Conservation (phyloP, 805 yeast genomes). For the Osmozyma mogii region DNA sequence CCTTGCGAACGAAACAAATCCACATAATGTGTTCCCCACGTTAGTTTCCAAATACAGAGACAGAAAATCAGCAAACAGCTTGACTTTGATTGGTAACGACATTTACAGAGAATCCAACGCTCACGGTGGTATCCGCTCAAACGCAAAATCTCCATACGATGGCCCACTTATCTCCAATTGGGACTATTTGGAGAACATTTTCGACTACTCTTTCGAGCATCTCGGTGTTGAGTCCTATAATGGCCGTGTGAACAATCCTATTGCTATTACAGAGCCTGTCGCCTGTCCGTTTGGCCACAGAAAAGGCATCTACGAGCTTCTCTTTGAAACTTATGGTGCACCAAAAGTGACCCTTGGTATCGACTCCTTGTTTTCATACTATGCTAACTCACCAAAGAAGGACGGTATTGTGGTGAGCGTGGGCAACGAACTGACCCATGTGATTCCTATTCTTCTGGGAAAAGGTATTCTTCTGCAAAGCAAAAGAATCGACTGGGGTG, state of each 20-base stretch:
- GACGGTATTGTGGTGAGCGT: conserved; percentile 74
- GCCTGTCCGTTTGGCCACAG: conserved; percentile 69
- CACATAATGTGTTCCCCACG: conserved; percentile 64
- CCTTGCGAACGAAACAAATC: conserved; percentile 35
- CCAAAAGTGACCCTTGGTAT: conserved; percentile 76
- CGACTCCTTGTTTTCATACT: conserved; percentile 72
- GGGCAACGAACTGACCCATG: conserved; percentile 75
- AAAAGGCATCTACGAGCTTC: conserved; percentile 63
- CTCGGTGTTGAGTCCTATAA: conserved; percentile 48
- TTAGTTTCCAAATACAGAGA: conserved; percentile 71
- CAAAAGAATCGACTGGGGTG: conserved; percentile 90
- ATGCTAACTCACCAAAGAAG: conserved; percentile 40
- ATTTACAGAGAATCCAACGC: conserved; percentile 47
- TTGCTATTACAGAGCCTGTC: conserved; percentile 71
- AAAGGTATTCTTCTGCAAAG: conserved; percentile 56
- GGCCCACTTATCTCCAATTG: conserved; percentile 84
- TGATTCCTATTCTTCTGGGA: conserved; percentile 76
- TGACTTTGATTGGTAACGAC: conserved; percentile 80
- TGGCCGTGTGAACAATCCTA: conserved; percentile 63
- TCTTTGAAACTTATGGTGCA: conserved; percentile 76
- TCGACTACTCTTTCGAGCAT: conserved; percentile 80
- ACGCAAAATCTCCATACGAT: conserved; percentile 76
- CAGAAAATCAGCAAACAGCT: conserved; percentile 51
- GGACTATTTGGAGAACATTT: conserved; percentile 77
- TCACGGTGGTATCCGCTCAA: conserved; percentile 49